phyloP scores from a whole-genome alignment of 352 stramenopile species.

The Globisporangium cystogenes region DNA sequence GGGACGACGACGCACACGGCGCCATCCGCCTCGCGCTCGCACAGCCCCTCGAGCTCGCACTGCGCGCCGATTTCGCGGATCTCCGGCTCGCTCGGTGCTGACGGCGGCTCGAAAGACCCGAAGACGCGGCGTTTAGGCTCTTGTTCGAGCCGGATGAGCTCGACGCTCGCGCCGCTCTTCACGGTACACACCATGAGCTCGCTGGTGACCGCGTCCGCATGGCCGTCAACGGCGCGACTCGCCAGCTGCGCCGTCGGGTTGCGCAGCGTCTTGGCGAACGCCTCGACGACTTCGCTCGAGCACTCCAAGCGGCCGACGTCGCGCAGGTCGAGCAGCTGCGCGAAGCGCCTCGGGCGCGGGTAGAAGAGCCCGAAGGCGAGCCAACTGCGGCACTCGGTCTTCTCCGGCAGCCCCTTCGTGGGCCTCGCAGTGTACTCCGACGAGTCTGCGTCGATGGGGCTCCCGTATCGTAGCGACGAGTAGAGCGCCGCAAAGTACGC shows the following conservation, averaged over 20 bases:
- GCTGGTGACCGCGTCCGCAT: too few species aligned
- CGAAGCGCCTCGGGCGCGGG: constrained; percentile 12
- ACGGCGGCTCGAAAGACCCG: not conserved
- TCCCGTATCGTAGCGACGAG: constrained; percentile 2
- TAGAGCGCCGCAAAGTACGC: constrained; percentile 1
- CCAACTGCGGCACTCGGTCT: constrained; percentile 11
- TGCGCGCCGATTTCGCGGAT: not conserved
- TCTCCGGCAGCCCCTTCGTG: not conserved
- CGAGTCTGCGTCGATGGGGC: not conserved
- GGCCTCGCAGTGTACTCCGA: not conserved
- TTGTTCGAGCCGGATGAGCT: not conserved
- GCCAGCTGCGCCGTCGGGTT: constrained; percentile 1
- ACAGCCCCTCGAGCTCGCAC: constrained; percentile 15
- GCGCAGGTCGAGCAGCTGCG: constrained; percentile 1
- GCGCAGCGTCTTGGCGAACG: constrained; percentile 1
- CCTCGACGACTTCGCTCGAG: not conserved
- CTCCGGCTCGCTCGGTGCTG: not conserved
- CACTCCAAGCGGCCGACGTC: not conserved
- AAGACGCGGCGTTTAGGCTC: not conserved
- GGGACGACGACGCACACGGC: constrained; percentile 4
- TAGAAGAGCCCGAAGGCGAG: constrained; percentile 18
- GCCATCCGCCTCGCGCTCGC: constrained; percentile 1
- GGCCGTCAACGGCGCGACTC: not conserved
- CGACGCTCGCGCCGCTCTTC: not conserved
- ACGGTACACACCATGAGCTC: constrained; percentile 1